Percentiles rank a stretch among this genome's conserved stretches.
These are phyloP conservation scores for Beta macrorhiza DNA, from an alignment of 179 eudicot species.

Conservation along the genomic window DNA sequence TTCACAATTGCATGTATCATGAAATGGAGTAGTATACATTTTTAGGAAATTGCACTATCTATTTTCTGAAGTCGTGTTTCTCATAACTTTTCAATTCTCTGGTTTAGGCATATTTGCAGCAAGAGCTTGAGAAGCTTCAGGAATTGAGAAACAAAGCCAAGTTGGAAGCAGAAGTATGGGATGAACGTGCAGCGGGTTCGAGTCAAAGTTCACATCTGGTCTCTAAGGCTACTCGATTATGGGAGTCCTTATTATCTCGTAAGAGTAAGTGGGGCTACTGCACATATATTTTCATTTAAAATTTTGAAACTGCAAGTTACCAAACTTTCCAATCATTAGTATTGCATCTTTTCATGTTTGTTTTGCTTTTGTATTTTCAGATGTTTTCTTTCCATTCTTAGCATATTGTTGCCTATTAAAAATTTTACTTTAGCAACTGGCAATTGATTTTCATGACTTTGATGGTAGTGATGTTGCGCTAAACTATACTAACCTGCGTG, in stretches of 20 bases:
- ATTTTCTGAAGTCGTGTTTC: background rate
- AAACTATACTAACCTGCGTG: background rate
- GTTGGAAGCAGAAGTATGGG: conserved; percentile 93
- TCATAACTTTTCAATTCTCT: conserved; percentile 10
- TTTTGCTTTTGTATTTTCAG: background rate
- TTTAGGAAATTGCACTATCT: background rate
- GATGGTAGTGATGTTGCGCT: conserved; percentile 7
- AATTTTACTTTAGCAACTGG: background rate
- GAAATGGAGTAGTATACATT: no score
- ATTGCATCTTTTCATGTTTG: background rate
- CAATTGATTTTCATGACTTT: background rate
- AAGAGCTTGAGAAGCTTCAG: conserved; percentile 92
- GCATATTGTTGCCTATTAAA: background rate
- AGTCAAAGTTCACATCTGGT: conserved; percentile 98
- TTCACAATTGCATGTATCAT: no score
- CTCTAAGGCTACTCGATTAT: conserved; percentile 85
- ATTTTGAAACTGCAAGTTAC: no score
- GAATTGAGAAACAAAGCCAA: conserved; percentile 93
- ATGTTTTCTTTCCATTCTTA: background rate
- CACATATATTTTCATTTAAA: background rate
- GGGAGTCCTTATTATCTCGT: conserved; percentile 92
- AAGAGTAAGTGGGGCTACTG: conserved; percentile 54
- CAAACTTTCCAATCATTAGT: background rate
- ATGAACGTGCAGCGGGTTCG: conserved; percentile 90
- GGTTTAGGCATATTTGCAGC: conserved; percentile 89